Evolutionary conservation across 768 basidiomycete species (phyloP).

Genomic region (Trametes sanguinea): DNA sequence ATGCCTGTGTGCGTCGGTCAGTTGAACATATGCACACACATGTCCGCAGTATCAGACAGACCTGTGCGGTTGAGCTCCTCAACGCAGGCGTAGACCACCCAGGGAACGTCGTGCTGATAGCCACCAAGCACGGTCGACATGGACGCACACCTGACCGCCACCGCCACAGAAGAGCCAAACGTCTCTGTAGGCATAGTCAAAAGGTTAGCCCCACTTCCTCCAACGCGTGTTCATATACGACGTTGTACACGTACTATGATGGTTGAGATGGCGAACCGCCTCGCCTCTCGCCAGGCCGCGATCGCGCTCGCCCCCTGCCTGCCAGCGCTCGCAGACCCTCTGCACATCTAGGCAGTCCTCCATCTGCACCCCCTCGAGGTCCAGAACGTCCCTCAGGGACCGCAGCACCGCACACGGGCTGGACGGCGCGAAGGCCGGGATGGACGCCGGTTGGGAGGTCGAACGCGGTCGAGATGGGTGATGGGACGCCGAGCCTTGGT

Average conservation of each 20-base stretch:
- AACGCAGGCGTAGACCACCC: conserved; percentile 43
- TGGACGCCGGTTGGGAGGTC: conserved; percentile 16
- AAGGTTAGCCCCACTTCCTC: not conserved
- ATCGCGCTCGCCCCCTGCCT: not conserved
- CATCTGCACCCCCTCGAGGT: conserved; percentile 17
- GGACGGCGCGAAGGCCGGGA: conserved; percentile 14
- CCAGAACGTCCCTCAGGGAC: conserved; percentile 12
- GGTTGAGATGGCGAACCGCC: not conserved
- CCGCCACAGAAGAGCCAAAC: conserved; percentile 40
- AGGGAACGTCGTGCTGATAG: conserved; percentile 40
- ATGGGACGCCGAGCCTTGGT: not conserved
- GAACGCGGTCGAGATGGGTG: conserved; percentile 15
- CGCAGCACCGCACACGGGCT: conserved; percentile 16
- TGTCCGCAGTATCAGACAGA: conserved; percentile 9
- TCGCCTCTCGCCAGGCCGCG: conserved; percentile 3
- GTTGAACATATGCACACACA: too few species aligned
- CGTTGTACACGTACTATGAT: conserved; percentile 11
- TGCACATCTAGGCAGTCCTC: conserved; percentile 27
- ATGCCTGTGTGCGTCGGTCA: conserved; percentile 36
- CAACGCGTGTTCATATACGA: not conserved
- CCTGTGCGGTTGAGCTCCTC: conserved; percentile 52
- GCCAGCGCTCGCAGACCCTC: conserved; percentile 19
- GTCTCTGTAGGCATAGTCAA: conserved; percentile 30
- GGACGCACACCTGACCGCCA: conserved; percentile 37
- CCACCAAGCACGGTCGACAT: conserved; percentile 38